phyloP scores from a whole-genome alignment of 2,329 filamentous ascomycete genomes.

The Pseudophaeomoniella oleicola region DNA sequence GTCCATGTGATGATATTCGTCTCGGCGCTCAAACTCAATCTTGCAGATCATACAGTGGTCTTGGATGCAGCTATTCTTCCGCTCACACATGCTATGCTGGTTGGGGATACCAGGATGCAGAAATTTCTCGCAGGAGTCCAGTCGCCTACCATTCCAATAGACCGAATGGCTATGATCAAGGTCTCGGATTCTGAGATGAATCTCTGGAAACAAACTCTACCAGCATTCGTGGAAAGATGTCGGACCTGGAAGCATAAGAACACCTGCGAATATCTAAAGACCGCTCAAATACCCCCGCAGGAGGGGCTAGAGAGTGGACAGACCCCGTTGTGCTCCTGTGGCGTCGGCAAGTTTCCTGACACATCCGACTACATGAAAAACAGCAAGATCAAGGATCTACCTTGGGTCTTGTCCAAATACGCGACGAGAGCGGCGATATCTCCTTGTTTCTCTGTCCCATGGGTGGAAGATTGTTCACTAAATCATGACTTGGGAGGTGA shows the following conservation, averaged over 20 bases:
- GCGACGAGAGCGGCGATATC: conserved; percentile 17
- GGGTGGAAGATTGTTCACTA: conserved; percentile 16
- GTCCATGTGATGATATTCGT: conserved; percentile 13
- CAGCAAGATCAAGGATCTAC: conserved; percentile 4
- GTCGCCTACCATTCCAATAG: too few relatives aligned
- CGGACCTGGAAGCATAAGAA: conserved; percentile 20
- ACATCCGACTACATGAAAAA: conserved; percentile 8
- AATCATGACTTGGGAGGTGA: too few relatives aligned
- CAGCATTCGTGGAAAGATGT: conserved; percentile 22
- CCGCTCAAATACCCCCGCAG: too few relatives aligned
- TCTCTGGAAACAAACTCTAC: conserved; percentile 18
- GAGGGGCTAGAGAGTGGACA: too few relatives aligned
- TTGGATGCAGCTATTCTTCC: conserved; percentile 19
- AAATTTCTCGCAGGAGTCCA: too few relatives aligned
- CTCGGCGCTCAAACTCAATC: conserved; percentile 15
- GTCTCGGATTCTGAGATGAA: conserved; percentile 13
- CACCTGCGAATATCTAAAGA: conserved; percentile 19
- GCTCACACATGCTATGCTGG: conserved; percentile 9
- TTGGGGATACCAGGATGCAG: too few relatives aligned
- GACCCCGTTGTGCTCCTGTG: conserved; percentile 19
- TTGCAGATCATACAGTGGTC: conserved; percentile 14
- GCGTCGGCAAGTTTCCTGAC: conserved; percentile 15
- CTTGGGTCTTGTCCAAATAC: conserved; percentile 13
- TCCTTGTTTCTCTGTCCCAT: conserved; percentile 16
- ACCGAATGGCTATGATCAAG: conserved; percentile 9